These are phyloP conservation scores for Emergomyces orientalis DNA, from an alignment of 2,329 filamentous ascomycete species.

Conservation along the genomic window DNA sequence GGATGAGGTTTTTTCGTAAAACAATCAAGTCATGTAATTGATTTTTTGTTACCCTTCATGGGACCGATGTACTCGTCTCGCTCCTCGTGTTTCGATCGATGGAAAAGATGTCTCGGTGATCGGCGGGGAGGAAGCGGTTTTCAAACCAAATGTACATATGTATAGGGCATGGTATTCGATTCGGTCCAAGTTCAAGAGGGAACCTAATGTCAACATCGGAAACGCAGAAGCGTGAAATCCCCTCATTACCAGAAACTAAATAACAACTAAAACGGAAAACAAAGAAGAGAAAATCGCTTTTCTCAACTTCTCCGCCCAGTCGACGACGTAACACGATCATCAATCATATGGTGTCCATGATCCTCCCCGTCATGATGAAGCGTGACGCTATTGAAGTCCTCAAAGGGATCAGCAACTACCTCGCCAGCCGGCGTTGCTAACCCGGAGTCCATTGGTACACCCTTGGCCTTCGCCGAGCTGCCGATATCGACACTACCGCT, in stretches of 20 bases:
- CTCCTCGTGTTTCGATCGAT: not conserved
- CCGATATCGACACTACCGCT: slow-evolving; percentile 77
- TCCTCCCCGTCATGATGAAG: slow-evolving; percentile 93
- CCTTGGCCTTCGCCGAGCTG: slow-evolving; percentile 47
- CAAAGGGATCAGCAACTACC: slow-evolving; percentile 70
- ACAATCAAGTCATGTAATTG: not conserved
- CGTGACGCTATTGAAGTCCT: slow-evolving; percentile 98
- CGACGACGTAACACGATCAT: slow-evolving; percentile 9
- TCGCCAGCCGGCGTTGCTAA: slow-evolving; percentile 78
- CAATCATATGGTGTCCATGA: slow-evolving; percentile 20
- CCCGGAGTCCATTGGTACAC: slow-evolving; percentile 77
- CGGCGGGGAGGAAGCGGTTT: not conserved
- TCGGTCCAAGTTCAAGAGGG: not conserved
- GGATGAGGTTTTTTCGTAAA: not conserved
- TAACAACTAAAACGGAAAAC: not conserved
- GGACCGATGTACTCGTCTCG: not conserved
- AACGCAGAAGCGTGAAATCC: not conserved
- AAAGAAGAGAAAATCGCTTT: not conserved
- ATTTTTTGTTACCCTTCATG: not conserved
- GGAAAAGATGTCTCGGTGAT: not conserved
- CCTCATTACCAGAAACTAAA: not conserved
- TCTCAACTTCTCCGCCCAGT: not conserved
- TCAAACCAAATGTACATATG: not conserved
- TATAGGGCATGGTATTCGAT: not conserved
- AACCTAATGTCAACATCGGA: not conserved